phyloP scores from a whole-genome alignment of 75 land plant genomes.

The Ceratopteris richardii region DNA sequence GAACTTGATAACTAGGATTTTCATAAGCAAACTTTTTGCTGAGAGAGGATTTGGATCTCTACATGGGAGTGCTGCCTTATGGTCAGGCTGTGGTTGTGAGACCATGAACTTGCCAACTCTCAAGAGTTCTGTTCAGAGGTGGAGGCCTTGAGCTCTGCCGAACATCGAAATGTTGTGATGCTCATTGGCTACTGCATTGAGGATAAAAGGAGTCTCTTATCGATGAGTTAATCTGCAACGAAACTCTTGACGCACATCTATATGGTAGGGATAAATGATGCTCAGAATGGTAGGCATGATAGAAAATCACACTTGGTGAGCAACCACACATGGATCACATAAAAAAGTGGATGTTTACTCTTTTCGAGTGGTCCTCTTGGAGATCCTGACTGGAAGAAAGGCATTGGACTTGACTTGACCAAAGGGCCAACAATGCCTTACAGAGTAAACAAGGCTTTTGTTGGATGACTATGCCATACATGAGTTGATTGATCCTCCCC shows the following conservation, averaged over 20 bases:
- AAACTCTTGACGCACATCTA: conserved; percentile 75
- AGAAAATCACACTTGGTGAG: conserved; percentile 94
- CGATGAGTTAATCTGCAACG: conserved; percentile 85
- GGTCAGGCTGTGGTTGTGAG: conserved; percentile 86
- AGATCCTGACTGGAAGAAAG: conserved; percentile 82
- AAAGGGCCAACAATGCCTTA: conserved; percentile 74
- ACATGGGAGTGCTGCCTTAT: conserved; percentile 72
- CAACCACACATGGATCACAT: conserved; percentile 81
- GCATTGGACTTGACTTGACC: conserved; percentile 75
- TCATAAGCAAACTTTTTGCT: conserved; percentile 87
- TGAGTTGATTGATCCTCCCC: conserved; percentile 67
- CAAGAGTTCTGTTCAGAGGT: conserved; percentile 97
- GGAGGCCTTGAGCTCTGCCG: conserved; percentile 86
- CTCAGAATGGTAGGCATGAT: conserved; percentile 78
- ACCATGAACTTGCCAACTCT: conserved; percentile 83
- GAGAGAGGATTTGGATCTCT: conserved; percentile 95
- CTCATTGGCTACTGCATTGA: conserved; percentile 87
- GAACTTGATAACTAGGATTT: conserved; percentile 67
- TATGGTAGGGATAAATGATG: conserved; percentile 47
- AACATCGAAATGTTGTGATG: conserved; percentile 89
- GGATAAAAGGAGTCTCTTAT: conserved; percentile 69
- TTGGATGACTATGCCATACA: conserved; percentile 63
- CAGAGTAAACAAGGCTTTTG: conserved; percentile 90
- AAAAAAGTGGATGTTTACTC: conserved; percentile 97
- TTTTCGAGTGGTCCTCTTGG: conserved; percentile 86